These are phyloP conservation scores for Lachnellula occidentalis DNA, from an alignment of 2,329 filamentous ascomycete genomes.

Conservation along the genomic window DNA sequence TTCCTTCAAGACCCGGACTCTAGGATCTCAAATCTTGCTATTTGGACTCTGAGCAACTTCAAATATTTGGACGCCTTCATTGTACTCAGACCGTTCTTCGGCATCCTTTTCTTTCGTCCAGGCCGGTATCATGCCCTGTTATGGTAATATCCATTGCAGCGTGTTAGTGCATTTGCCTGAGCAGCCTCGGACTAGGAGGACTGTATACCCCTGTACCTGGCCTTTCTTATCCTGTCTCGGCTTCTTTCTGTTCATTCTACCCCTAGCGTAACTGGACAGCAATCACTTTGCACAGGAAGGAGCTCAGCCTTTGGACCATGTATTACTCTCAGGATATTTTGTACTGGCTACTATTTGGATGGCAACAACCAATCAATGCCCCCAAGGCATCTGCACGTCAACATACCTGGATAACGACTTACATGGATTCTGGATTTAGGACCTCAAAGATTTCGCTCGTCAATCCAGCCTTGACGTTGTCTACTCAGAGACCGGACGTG, in stretches of 20 bases:
- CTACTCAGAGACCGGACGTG: slow-evolving; percentile 92
- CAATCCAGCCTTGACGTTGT: slow-evolving; percentile 96
- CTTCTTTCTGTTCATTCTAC: slow-evolving; percentile 29
- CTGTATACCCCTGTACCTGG: slow-evolving; percentile 20
- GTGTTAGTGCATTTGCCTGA: slow-evolving; percentile 33
- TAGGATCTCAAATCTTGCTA: slow-evolving; percentile 33
- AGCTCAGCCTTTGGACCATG: slow-evolving; percentile 27
- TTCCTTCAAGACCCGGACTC: slow-evolving; percentile 43
- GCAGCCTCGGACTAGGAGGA: slow-evolving; percentile 29
- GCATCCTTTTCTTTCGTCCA: slow-evolving; percentile 25
- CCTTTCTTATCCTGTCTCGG: slow-evolving; percentile 30
- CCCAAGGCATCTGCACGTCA: slow-evolving; percentile 26
- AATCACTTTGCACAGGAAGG: slow-evolving; percentile 24
- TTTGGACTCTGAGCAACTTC: slow-evolving; percentile 32
- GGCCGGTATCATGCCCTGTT: slow-evolving; percentile 27
- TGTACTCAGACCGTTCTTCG: slow-evolving; percentile 21
- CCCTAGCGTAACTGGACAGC: slow-evolving; percentile 26
- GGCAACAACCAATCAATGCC: slow-evolving; percentile 26
- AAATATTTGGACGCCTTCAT: slow-evolving; percentile 31
- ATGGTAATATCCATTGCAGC: slow-evolving; percentile 22
- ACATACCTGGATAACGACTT: slow-evolving; percentile 53
- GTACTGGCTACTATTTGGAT: slow-evolving; percentile 27
- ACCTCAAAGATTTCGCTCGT: slow-evolving; percentile 98
- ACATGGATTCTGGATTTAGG: slow-evolving; percentile 81
- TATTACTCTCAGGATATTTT: slow-evolving; percentile 22